Base-by-base conservation (phyloP, 2,329 filamentous ascomycete genomes). In the Calonectria leucothoes region DNA sequence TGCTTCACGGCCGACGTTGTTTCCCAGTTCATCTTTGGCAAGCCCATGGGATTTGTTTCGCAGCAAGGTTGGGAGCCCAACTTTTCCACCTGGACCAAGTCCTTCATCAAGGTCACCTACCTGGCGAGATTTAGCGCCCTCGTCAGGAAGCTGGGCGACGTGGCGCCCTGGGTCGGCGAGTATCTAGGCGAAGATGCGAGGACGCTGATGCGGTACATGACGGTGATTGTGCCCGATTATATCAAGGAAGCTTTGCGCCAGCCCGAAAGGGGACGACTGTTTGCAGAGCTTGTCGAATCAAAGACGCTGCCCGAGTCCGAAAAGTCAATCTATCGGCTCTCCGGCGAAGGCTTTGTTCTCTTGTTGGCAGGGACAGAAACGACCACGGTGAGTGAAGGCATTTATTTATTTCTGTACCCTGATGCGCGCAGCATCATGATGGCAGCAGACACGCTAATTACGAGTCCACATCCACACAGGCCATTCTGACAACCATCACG, bases 1-100 rank as follows among this genome's bases (percentile, higher is more conserved):
- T 85, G 84, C 73, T 85, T 85, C 67, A 85, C 84, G 0, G 81
- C 83, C 0, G 85, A 86, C n/a, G 80, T 82, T 3, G 86, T 86
- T 33, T 82, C 82, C 2, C 77, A 81, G 2, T 86, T 85, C 63
- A 81, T 79, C 27, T 86, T 86, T 69, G 85, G 85, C 12, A 82
- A 85, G 52, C 76, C 77, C 6, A 81, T 85, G 67, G 84, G 84
- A 1, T 76, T 78, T 6, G 68, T 78, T 0, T 51, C 72, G 0
- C 76, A 84, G 68, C 76, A 84, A 4, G 82, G 77, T 0, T 85
- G 84, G 84, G 78, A 81, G 31, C 83, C 84, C 6, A 85, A 85
- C 69, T 84, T 84, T 51, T 81, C 83, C 6, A 83, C 81, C 1
- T 83, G 82, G 82, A 78, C 80, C n/a, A 78, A 79, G 59, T 80